Base-by-base conservation (phyloP, 495 filamentous ascomycete species). In the Podospora appendiculata region DNA sequence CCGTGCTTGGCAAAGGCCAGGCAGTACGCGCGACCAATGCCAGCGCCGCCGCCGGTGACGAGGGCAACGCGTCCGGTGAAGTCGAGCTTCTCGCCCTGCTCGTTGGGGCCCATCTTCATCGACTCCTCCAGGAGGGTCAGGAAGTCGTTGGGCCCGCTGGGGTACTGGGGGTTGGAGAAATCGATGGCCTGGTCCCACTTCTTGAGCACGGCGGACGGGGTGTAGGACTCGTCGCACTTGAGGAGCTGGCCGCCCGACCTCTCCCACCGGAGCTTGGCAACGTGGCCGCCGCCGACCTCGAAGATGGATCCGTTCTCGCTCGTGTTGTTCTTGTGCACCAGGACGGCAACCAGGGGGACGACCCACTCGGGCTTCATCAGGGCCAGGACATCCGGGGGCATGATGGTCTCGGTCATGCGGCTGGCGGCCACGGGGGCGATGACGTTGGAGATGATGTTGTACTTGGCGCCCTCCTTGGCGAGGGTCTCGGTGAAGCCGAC, bases 401-500 rank as follows among this genome's bases (percentile, higher is more conserved):
- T 97, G 49, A 98, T 78, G 41, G 93, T 98, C 66, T 93, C 83
- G 38, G 93, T 98, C 94, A 98, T 95, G 66, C 93, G 86, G 73
- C 84, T 89, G 47, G 93, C 93, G 58, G 93, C 93, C 62, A 98
- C 92, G 44, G 93, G 93, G 34, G 93, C 91, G 73, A 98, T 97
- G 61, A 87, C 88, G 69, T 98, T 98, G 75, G 81, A 81, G 62
- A 96, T 72, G 59, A 98, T 97, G 80, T 98, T 97, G 77, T 98
- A 98, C 71, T 98, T 98, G 59, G 83, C 78, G 55, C 93, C 93
- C 75, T 98, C 93, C 76, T 96, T 97, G 48, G 94, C 93, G 53
- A 98, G 82, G 4, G 93, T 95, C 79, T 98, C 93, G 16, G 93
- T 96, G 77, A 98, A 98, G 55, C 90, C 93, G 51, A 98, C 91